Evolutionary conservation across 202 grass and related monocot species (phyloP), one percentile per base, ranked within the genome.

Genomic region (Alloteropsis angusta): DNA sequence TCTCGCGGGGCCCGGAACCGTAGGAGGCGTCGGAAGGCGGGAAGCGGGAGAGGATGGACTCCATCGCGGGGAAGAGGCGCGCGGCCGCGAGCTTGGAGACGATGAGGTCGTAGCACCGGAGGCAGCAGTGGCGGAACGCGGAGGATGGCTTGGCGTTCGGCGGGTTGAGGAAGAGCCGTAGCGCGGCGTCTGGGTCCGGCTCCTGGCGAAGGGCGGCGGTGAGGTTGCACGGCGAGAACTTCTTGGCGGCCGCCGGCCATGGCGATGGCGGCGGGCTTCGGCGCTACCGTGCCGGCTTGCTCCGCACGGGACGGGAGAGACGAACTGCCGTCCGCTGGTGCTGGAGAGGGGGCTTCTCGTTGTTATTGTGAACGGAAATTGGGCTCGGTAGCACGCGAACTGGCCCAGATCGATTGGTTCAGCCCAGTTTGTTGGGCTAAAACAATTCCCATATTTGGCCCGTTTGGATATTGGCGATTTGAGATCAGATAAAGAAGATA

Each of bases 81-180:
- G 71, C 87, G 67, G 65, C 77, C 48, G 80, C 79, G 37, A 90
- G 85, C 79, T 90, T 87, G 65, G 69, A 85, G 75, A 93, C 45
- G 58, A 90, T 75, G 49, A 85, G 39, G 21, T 87, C 89, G 47
- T 87, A 91, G 68, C 82, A 87, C 41, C 82, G 85, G 35, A 67
- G 60, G 53, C 72, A 85, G 53, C 72, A 85, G 67, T 81, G 61
- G 28, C 77, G 85, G 84, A 90, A 78, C 0, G 65, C 43, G n/a
- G 58, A 2, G 36, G 55, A 67, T 12, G 19, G 41, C n/a, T 12
- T 22, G 60, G 48, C 9, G 0, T 2, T n/a, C 15, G 78, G 57
- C 13, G 58, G 55, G 52, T 16, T 52, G 62, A 72, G 86, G 63
- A 92, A 92, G 53, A 89, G 85, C 13, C 50, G 41, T 55, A 90